Base-by-base conservation (phyloP, 2,329 filamentous ascomycete genomes). In the Metarhizium robertsii region DNA sequence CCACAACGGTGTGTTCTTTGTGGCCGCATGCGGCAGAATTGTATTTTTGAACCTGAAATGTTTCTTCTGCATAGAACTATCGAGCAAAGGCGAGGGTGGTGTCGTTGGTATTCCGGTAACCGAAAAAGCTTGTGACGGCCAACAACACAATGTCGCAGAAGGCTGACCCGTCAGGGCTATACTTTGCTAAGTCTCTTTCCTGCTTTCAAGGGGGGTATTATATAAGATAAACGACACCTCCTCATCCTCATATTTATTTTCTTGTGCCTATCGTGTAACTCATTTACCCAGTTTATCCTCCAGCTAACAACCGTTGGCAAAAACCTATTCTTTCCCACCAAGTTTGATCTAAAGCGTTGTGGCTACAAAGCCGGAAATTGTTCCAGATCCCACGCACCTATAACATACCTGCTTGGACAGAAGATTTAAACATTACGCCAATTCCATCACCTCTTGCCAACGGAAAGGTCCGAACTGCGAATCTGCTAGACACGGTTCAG, bases 1-100 rank as follows among this genome's bases (percentile, higher is more conserved):
- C 51, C 51, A 43, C 43, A 53, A 50, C 20, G 48, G 51, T 40
- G 36, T 53, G 52, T 30, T 48, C 55, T 62, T 63, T 58, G 59
- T 60, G 51, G 56, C 57, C 55, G 59, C 48, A 61, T 60, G 58
- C 53, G 60, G 60, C 61, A 57, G 25, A 46, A 49, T 36, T 43
- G 18, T 45, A 7, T 48, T 42, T 52, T 47, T 58, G 36, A 25
- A 25, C 50, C 42, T 43, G n/a, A 20, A 40, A 25, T 53, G 48
- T 38, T 53, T 48, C 43, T 40, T 49, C 43, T 29, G 45, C 25
- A 30, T 48, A 30, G 45, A 48, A 48, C 45, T 48, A 30, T 48
- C 45, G 45, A 48, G 45, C 25, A 48, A 29, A 48, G 45, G 45
- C 45, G 14, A 48, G 45, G 25, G 30, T 48, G 45, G 25, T 25